phyloP scores from a whole-genome alignment of 2,329 filamentous ascomycete species.

The Aspergillus candidus region DNA sequence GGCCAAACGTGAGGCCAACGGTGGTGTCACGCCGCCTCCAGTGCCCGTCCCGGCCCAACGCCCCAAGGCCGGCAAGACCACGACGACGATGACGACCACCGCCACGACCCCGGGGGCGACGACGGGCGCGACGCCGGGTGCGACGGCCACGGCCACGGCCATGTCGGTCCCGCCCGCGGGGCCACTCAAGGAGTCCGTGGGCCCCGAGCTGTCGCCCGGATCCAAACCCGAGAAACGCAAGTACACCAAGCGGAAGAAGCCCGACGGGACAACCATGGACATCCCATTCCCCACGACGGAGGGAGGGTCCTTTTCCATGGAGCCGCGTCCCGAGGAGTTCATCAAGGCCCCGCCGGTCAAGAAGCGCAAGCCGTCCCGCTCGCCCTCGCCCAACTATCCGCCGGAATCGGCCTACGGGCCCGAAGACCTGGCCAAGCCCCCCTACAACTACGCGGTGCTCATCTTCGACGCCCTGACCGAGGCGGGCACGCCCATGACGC shows the following conservation, averaged over 20 bases:
- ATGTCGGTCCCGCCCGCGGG: slow-evolving; percentile 8
- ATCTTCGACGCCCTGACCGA: slow-evolving; percentile 59
- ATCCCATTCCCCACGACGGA: slow-evolving; percentile 40
- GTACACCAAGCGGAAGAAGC: slow-evolving; percentile 44
- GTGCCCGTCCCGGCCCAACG: slow-evolving; percentile 12
- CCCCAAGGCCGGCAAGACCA: slow-evolving; percentile 26
- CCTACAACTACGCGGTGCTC: slow-evolving; percentile 57
- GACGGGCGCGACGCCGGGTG: background rate
- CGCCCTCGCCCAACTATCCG: slow-evolving; percentile 57
- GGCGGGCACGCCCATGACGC: slow-evolving; percentile 52
- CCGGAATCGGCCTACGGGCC: slow-evolving; percentile 55
- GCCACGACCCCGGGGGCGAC: background rate
- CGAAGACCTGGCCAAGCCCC: slow-evolving; percentile 58
- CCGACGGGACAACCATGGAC: slow-evolving; percentile 37
- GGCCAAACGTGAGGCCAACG: slow-evolving; percentile 43
- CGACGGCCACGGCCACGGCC: background rate
- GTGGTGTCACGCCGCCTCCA: slow-evolving; percentile 40
- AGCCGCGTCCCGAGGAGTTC: slow-evolving; percentile 36
- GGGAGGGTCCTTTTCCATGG: slow-evolving; percentile 29
- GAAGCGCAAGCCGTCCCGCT: slow-evolving; percentile 50
- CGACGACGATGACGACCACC: slow-evolving; percentile 9
- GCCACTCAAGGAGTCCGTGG: slow-evolving; percentile 26
- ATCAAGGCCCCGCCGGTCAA: slow-evolving; percentile 43
- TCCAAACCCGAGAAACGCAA: slow-evolving; percentile 44
- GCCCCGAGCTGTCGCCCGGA: slow-evolving; percentile 28